Percentiles rank a stretch among this genome's conserved stretches.
phyloP scores from a whole-genome alignment of 768 basidiomycete genomes.

The Suillus subaureus region DNA sequence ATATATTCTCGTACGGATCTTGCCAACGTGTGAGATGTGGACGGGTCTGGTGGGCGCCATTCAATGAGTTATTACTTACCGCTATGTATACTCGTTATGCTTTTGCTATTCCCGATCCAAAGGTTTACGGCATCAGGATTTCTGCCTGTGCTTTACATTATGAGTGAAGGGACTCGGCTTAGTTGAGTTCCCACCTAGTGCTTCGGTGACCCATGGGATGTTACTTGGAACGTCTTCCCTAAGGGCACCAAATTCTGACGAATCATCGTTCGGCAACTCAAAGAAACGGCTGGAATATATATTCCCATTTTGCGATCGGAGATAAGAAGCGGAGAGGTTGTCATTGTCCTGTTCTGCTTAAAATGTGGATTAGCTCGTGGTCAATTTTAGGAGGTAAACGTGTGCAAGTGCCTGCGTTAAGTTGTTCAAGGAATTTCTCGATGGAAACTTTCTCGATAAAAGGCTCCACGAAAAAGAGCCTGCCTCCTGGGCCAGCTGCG shows the following conservation, averaged over 20 bases:
- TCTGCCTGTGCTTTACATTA: conserved; percentile 40
- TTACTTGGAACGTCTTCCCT: conserved; percentile 68
- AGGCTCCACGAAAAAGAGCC: conserved; percentile 78
- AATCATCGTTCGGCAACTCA: conserved; percentile 30
- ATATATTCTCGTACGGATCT: conserved; percentile 96
- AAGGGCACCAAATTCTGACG: conserved; percentile 65
- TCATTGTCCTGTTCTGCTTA: conserved; percentile 5
- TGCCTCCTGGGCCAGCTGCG: conserved; percentile 50
- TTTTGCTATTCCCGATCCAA: conserved; percentile 83
- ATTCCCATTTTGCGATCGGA: conserved; percentile 95
- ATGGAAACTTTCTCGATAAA: conserved; percentile 69
- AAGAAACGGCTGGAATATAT: conserved; percentile 56
- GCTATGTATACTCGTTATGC: conserved; percentile 84
- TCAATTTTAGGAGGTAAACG: conserved; percentile 1
- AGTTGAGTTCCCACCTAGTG: conserved; percentile 58
- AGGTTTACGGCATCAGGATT: conserved; percentile 89
- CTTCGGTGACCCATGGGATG: conserved; percentile 75
- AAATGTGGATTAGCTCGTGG: conserved; percentile 2
- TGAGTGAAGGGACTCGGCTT: conserved; percentile 6
- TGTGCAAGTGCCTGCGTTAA: conserved; percentile 38
- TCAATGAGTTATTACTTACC: conserved; percentile 45
- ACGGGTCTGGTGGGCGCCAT: conserved; percentile 5
- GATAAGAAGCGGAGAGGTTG: conserved; percentile 55
- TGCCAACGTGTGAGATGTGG: not conserved
- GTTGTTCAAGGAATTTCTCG: conserved; percentile 46